Evolutionary conservation across 2,329 filamentous ascomycete species (phyloP).

Genomic region (Colletotrichum liriopes): DNA sequence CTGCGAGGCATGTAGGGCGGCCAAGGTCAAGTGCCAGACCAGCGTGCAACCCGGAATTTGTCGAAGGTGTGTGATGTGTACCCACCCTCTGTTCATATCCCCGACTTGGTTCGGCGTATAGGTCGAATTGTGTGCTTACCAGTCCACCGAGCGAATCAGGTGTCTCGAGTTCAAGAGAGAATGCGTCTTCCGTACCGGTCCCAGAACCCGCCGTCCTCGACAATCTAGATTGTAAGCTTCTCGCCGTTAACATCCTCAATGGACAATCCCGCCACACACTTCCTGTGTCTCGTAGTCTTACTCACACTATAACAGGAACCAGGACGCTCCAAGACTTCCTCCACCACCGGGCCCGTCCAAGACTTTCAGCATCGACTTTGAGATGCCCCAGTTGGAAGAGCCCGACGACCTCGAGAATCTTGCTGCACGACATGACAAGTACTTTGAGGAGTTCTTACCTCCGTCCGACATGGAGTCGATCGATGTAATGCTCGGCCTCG

Average conservation of each 20-base stretch:
- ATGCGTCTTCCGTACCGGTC: constrained; percentile 66
- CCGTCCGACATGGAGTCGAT: constrained; percentile 44
- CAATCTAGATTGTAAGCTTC: constrained; percentile 59
- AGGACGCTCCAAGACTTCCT: constrained; percentile 44
- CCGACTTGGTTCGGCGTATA: constrained; percentile 35
- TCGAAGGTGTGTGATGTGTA: constrained; percentile 58
- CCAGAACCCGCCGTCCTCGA: constrained; percentile 65
- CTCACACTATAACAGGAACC: constrained; percentile 44
- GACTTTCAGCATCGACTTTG: constrained; percentile 69
- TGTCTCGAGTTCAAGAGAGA: constrained; percentile 68
- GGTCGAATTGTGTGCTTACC: constrained; percentile 20
- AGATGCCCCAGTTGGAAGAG: constrained; percentile 59
- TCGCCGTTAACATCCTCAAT: background rate
- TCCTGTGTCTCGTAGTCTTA: constrained; percentile 25
- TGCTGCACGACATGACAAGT: constrained; percentile 59
- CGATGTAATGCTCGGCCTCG: constrained; percentile 33
- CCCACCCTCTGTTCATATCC: constrained; percentile 6
- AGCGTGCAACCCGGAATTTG: constrained; percentile 65
- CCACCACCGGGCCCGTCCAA: constrained; percentile 60
- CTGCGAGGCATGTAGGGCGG: constrained; percentile 68
- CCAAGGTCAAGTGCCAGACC: constrained; percentile 69
- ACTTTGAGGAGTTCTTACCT: constrained; percentile 59
- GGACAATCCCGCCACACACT: background rate
- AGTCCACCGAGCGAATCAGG: constrained; percentile 51
- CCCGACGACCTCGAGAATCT: constrained; percentile 60